Evolutionary conservation across 2,329 filamentous ascomycete species (phyloP), one percentile per base, ranked within the genome.

Genomic region (Claviceps citrina): DNA sequence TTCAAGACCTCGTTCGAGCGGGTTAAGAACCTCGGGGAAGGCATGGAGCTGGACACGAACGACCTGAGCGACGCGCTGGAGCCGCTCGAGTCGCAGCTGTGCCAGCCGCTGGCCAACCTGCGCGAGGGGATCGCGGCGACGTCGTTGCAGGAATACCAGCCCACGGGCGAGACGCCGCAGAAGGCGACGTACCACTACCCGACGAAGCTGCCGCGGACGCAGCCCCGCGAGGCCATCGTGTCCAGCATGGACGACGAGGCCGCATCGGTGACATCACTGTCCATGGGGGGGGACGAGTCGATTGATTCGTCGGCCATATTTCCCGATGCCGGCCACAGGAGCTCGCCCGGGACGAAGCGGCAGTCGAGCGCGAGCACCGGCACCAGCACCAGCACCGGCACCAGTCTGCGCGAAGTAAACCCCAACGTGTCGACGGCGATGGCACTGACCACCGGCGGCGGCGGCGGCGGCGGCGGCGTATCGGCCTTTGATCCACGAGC

Each of bases 111-210:
- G 5, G 62, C 68, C 20, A 70, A 77, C 35, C 73, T 98, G 20
- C 76, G 84, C 7, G 68, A 76, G 15, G 71, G 76, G n/a, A 74
- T 94, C 35, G 63, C 70, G 13, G 63, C 60, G 35, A 76, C 78
- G 1, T 60, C 67, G 4, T 67, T 96, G 39, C 70, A 77, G 39
- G 86, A 95, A 55, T 96, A 96, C 57, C 67, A 75, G 28, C 74
- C 83, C 0, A 96, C 91, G 0, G 89, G 91, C 38, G 70, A 81
- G 35, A 96, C 91, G 1, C 91, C 91, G 0, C 76, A 82, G 53
- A 91, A 87, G 61, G 65, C 70, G 24, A 68, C 76, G 39, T 98
- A 96, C 59, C 68, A 75, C n/a, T 94, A 84, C 53, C 83, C 85
- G 0, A 81, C 73, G 1, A 66, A 71, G 2, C 68, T 98, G 1